Evolutionary conservation across 805 yeast genomes (phyloP).

Genomic region (Hyphopichia homilentoma): DNA sequence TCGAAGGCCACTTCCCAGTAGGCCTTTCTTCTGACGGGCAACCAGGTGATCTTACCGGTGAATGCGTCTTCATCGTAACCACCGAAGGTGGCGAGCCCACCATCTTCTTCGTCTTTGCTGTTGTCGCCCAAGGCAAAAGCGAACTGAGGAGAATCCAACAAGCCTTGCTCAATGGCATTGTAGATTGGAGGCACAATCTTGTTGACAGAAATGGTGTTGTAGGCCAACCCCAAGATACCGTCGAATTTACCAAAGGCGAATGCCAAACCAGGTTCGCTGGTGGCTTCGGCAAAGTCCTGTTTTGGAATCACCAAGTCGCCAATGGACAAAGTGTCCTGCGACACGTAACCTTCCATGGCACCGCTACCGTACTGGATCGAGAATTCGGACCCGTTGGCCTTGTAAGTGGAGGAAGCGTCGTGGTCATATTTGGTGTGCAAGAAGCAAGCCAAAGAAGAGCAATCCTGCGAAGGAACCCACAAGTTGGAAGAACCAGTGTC

Average conservation of each 20-base stretch:
- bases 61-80: slow-evolving; percentile 79
- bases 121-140: slow-evolving; percentile 88
- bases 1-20: slow-evolving; percentile 98
- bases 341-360: slow-evolving; percentile 84
- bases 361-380: slow-evolving; percentile 92
- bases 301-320: slow-evolving; percentile 83
- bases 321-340: slow-evolving; percentile 75
- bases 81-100: slow-evolving; percentile 94
- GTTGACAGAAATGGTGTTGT: slow-evolving; percentile 86
- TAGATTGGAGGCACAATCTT: slow-evolving; percentile 90
- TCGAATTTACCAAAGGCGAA: slow-evolving; percentile 99
- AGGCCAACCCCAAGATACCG: slow-evolving; percentile 94
- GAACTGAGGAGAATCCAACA: slow-evolving; percentile 80
- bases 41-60: slow-evolving; percentile 85
- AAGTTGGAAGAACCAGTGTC: slow-evolving; percentile 97
- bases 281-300: slow-evolving; percentile 96
- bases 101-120: slow-evolving; percentile 59
- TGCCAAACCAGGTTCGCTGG: slow-evolving; percentile 95
- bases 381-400: slow-evolving; percentile 82
- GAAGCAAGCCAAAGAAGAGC: slow-evolving; percentile 93
- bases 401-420: slow-evolving; percentile 74
- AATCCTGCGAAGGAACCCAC: slow-evolving; percentile 91
- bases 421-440: slow-evolving; percentile 91
- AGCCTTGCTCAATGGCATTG: slow-evolving; percentile 78
- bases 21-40: slow-evolving; percentile 98